phyloP scores from a whole-genome alignment of 495 filamentous ascomycete genomes.

The Penicillium malachiteum region DNA sequence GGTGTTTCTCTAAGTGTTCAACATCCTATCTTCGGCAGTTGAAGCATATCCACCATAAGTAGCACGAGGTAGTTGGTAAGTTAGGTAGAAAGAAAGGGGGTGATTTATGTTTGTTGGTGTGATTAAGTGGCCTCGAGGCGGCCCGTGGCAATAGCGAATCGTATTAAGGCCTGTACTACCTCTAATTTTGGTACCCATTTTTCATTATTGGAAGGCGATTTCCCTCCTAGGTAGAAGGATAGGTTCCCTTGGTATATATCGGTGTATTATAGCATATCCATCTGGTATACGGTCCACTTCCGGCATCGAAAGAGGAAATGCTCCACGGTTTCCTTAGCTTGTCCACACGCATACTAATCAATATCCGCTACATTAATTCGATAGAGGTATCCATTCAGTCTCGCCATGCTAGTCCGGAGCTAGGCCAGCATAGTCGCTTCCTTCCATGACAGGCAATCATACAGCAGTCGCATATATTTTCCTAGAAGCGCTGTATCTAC shows the following conservation, averaged over 20 bases:
- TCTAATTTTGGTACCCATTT: conserved; percentile 33
- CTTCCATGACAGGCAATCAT: conserved; percentile 27
- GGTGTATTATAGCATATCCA: conserved; percentile 34
- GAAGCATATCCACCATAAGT: not conserved
- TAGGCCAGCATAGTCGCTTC: conserved; percentile 34
- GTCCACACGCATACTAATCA: conserved; percentile 28
- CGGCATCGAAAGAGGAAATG: conserved; percentile 37
- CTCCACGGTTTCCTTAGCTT: conserved; percentile 33
- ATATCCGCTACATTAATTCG: conserved; percentile 24
- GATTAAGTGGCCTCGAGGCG: conserved; percentile 30
- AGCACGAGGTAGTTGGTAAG: not conserved
- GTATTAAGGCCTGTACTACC: conserved; percentile 35
- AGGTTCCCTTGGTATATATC: conserved; percentile 31
- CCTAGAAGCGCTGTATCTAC: conserved; percentile 32
- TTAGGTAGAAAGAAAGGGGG: not conserved
- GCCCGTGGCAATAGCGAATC: conserved; percentile 34
- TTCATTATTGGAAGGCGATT: conserved; percentile 28
- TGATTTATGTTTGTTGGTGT: conserved; percentile 13
- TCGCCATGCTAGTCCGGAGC: conserved; percentile 35
- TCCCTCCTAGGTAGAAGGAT: conserved; percentile 32
- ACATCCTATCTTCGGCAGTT: conserved; percentile 5
- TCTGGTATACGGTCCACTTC: conserved; percentile 28
- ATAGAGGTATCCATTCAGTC: conserved; percentile 35
- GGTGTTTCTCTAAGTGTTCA: conserved; percentile 3
- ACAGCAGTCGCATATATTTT: conserved; percentile 16